These are phyloP conservation scores for Macrolepiota dolichaula DNA, from an alignment of 768 basidiomycete species.

Conservation along the genomic window DNA sequence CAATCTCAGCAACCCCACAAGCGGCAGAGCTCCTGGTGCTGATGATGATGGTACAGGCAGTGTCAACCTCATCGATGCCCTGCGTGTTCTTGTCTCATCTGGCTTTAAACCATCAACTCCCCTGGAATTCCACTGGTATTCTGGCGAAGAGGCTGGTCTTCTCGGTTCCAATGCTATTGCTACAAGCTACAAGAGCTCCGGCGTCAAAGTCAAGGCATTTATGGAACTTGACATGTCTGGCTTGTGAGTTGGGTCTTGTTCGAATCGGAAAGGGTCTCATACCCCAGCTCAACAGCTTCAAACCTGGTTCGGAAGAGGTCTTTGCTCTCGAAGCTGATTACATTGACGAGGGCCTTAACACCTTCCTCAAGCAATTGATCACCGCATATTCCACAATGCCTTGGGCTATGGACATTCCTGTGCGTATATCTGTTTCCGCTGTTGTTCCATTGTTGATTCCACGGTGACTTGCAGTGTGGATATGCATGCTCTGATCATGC, in stretches of 20 bases:
- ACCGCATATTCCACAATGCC: constrained; percentile 33
- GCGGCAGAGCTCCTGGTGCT: constrained; percentile 43
- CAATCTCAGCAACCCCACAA: constrained; percentile 33
- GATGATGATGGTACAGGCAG: constrained; percentile 48
- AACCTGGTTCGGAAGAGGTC: constrained; percentile 39
- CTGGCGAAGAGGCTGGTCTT: constrained; percentile 42
- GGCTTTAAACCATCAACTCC: constrained; percentile 36
- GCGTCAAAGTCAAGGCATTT: constrained; percentile 46
- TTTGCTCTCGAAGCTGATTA: constrained; percentile 38
- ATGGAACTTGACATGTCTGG: constrained; percentile 41
- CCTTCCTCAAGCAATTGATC: constrained; percentile 40
- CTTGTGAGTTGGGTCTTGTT: constrained; percentile 23
- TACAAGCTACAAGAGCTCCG: constrained; percentile 41
- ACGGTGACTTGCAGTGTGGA: constrained; percentile 25
- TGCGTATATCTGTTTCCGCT: constrained; percentile 18
- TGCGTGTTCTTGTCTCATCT: constrained; percentile 34
- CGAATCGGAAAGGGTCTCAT: background rate
- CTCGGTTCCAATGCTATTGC: constrained; percentile 55
- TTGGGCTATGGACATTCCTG: constrained; percentile 32
- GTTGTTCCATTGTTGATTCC: background rate
- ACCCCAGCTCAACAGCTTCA: constrained; percentile 32
- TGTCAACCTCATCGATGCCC: constrained; percentile 41
- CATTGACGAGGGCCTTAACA: constrained; percentile 36
- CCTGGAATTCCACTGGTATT: constrained; percentile 48
- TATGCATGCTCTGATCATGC: constrained; percentile 46